Evolutionary conservation across 78 protist genomes (phyloP), one percentile per base, ranked within the genome.

Genomic region (Guillardia theta): DNA sequence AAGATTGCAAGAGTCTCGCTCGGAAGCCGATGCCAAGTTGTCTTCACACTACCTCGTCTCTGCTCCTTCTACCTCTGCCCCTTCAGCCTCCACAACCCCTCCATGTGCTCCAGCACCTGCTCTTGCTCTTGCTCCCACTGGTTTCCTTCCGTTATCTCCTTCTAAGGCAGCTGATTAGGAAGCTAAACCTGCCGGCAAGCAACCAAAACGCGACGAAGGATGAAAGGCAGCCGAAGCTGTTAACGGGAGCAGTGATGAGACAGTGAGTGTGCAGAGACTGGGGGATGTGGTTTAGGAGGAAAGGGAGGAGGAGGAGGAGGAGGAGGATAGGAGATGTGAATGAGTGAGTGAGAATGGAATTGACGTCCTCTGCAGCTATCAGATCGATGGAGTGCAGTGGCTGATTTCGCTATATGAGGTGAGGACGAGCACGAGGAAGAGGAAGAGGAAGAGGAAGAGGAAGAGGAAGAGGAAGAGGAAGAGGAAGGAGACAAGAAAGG

Each of bases 341-440:
- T 30, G 70, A 30, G 3, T 9, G 4, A 30, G 39, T 3, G 6
- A 3, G 70, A 24, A 3, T 6, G 2, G 70, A 9, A 58, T 8
- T 58, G 70, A 58, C 70, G 4, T 50, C 27, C 21, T 24, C 70
- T 6, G 70, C 41, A 10, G 47, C 44, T 41, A 41, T 8, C 90
- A 78, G 48, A 30, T 78, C 24, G 90, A 78, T 30, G 90, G 90
- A 18, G 50, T 78, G 4, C 90, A 78, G 48, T 78, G 90, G 90
- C 48, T 78, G 45, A 43, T 78, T 5, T 78, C 90, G 24, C 90
- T 78, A 10, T 78, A 78, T 30, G 90, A 78, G n/a, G n/a, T n/a
- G n/a, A n/a, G n/a, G n/a, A n/a, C n/a, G n/a, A n/a, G n/a, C n/a
- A n/a, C n/a, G n/a, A n/a, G n/a, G n/a, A n/a, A n/a, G n/a, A n/a